phyloP scores from a whole-genome alignment of 129 eudicot species.

The Helichrysum umbraculigerum region DNA sequence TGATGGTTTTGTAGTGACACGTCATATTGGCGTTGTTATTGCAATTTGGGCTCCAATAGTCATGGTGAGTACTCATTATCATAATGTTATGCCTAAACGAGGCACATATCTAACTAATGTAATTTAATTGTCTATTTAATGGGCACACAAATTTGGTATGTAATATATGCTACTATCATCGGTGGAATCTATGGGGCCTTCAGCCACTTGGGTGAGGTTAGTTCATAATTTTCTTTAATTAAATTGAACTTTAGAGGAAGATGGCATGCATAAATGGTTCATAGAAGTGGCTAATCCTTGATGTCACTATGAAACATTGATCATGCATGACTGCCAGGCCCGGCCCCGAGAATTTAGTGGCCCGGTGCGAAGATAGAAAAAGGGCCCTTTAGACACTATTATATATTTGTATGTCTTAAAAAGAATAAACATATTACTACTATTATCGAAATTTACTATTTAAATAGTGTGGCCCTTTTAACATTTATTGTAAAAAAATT shows the following conservation, averaged over 20 bases:
- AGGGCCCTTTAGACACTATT: too few relatives aligned
- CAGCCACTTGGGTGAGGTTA: constrained; percentile 99
- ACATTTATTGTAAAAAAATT: too few relatives aligned
- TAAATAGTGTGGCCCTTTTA: too few relatives aligned
- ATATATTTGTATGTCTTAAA: too few relatives aligned
- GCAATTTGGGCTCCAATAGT: constrained; percentile 92
- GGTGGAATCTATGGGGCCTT: constrained; percentile 98
- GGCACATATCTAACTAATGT: constrained; percentile 15
- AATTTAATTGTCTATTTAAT: constrained; percentile 65
- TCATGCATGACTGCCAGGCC: too few relatives aligned
- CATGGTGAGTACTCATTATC: constrained; percentile 63
- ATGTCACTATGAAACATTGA: too few relatives aligned
- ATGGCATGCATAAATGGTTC: background rate
- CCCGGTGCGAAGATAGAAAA: too few relatives aligned
- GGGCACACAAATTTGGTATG: constrained; percentile 99
- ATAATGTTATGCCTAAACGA: constrained; percentile 12
- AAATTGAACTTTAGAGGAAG: constrained; percentile 1
- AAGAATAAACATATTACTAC: too few relatives aligned
- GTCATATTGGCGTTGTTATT: constrained; percentile 76
- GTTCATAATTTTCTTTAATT: constrained; percentile 32
- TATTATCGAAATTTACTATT: too few relatives aligned
- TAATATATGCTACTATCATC: constrained; percentile 76
- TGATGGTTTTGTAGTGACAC: constrained; percentile 58
- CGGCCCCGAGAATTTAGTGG: too few relatives aligned
- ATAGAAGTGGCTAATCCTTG: too few relatives aligned